Evolutionary conservation across 192 early-diverging fungal species (phyloP).

Genomic region (Linnemannia schmuckeri): DNA sequence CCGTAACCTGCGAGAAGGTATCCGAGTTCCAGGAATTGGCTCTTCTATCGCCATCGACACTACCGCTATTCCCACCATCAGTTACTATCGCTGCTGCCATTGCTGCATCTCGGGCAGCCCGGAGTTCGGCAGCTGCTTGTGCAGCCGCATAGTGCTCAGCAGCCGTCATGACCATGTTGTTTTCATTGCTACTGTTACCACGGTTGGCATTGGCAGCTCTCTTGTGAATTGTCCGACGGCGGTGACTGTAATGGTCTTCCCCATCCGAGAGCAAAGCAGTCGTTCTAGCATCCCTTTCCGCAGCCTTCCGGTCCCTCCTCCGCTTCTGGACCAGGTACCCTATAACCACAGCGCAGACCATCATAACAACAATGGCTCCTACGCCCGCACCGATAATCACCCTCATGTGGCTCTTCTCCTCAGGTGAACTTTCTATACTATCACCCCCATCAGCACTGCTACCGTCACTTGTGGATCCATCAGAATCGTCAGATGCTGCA

Average conservation of each 20-base stretch:
- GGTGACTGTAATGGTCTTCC: neutral
- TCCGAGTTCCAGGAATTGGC: neutral
- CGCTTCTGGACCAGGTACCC: neutral
- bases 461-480: neutral
- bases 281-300: neutral
- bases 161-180: neutral
- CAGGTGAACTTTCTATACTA: too few relatives aligned
- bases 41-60: neutral
- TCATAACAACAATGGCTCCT: neutral
- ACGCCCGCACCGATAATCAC: slow-evolving; percentile 4
- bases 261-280: neutral
- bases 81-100: neutral
- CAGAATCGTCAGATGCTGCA: too few relatives aligned
- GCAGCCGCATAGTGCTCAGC: neutral
- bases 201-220: neutral
- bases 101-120: neutral
- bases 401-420: neutral
- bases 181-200: neutral
- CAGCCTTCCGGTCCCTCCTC: neutral
- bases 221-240: neutral
- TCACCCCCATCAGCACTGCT: neutral
- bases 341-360: neutral
- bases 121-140: neutral
- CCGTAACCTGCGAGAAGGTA: neutral
- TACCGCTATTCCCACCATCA: neutral